Evolutionary conservation across 2,329 filamentous ascomycete species (phyloP).

Genomic region (Westerdykella sp.): DNA sequence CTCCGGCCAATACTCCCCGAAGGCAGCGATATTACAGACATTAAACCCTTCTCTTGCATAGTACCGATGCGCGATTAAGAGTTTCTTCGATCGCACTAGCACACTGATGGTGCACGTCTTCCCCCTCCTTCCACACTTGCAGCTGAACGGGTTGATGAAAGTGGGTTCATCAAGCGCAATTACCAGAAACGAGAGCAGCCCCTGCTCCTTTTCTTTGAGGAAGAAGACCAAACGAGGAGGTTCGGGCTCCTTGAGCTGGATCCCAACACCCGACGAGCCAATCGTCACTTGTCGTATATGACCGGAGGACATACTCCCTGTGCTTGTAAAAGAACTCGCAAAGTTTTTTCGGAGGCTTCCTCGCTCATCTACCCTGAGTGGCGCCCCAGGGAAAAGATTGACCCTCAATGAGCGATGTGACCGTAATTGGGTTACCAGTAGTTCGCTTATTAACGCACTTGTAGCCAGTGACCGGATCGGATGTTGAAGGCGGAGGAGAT

Average conservation of each 20-base stretch:
- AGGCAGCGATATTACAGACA: slow-evolving; percentile 9
- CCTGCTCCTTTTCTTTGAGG: slow-evolving; percentile 6
- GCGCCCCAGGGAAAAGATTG: slow-evolving; percentile 2
- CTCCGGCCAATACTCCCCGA: slow-evolving; percentile 6
- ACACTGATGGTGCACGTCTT: slow-evolving; percentile 5
- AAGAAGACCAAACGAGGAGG: slow-evolving; percentile 9
- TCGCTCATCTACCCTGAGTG: background rate
- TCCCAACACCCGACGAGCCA: slow-evolving; percentile 2
- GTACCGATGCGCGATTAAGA: slow-evolving; percentile 8
- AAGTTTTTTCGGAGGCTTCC: background rate
- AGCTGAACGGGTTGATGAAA: slow-evolving; percentile 7
- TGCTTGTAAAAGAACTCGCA: slow-evolving; percentile 1
- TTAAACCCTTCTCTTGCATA: slow-evolving; percentile 7
- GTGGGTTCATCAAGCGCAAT: slow-evolving; percentile 9
- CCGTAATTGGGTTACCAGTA: background rate
- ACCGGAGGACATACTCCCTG: slow-evolving; percentile 5
- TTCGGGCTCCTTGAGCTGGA: slow-evolving; percentile 5
- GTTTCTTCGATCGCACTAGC: slow-evolving; percentile 6
- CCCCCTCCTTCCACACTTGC: slow-evolving; percentile 6
- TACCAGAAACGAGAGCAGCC: slow-evolving; percentile 8
- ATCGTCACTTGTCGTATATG: slow-evolving; percentile 6
- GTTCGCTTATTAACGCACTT: slow-evolving; percentile 4
- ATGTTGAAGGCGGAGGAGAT: slow-evolving; percentile 5
- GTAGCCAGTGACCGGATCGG: slow-evolving; percentile 8
- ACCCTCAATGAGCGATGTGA: slow-evolving; percentile 2